Evolutionary conservation across 441 rosid species (phyloP), one percentile per base, ranked within the genome.

Genomic region (Populus trichocarpa): DNA sequence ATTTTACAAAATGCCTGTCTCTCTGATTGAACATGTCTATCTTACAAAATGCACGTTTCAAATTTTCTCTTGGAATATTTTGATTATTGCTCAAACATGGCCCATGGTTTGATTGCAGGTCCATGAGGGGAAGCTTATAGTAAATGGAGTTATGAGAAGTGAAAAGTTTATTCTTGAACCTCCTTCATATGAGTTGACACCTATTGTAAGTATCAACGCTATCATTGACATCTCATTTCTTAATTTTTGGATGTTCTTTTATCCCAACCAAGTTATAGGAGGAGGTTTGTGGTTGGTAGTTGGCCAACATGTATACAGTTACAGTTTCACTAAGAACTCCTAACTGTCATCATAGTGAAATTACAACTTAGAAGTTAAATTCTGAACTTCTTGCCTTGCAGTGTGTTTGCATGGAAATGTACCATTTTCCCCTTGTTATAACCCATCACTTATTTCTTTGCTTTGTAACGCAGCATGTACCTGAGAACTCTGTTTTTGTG

Each of bases 401-500:
- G 36, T 18, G 12, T 38, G 40, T 61, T 18, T 26, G 59, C 70
- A 66, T 70, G 61, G 23, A 18, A 20, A 8, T 10, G 7, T 67
- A 18, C n/a, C 2, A 3, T 28, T 69, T 38, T 2, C 20, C 26
- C 5, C 38, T 25, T 1, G 36, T 30, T 2, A 16, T 28, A 22
- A 23, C 25, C 40, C 11, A 33, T 33, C 36, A 33, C 36, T 33
- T 33, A 22, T 22, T 18, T 30, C 42, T 61, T 22, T n/a, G 74
- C 38, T 33, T 33, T 32, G 50, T 40, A 30, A 22, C 77, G 86
- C 90, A 94, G 99, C 87, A 83, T 10, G 90, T 93, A 79, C 98
- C 97, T 0, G 93, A 90, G 81, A 89, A 92, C 73, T 91, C 89
- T 4, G 98, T 93, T 61, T 94, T 94, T 74, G 98, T 96, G 83